Percentiles rank a stretch among this genome's conserved stretches.
Conservation (phyloP, 148 eudicot species). For the Bassia scoparia region DNA sequence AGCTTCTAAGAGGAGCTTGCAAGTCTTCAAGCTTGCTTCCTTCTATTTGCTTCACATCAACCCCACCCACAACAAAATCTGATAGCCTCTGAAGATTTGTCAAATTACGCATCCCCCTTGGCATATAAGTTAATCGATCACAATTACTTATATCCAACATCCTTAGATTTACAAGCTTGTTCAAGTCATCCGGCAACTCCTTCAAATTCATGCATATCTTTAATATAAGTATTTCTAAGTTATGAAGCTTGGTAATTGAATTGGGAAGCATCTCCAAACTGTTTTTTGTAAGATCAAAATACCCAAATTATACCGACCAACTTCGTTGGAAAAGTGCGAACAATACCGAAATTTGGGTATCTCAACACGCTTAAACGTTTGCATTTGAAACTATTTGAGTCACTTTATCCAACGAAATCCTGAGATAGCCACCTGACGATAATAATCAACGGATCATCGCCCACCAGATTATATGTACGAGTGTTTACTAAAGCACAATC, state of each 20-base stretch:
- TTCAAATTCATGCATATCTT: background rate
- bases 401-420: background rate
- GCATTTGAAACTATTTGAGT: background rate
- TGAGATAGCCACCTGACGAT: background rate
- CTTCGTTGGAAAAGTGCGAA: conserved; percentile 5
- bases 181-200: conserved; percentile 22
- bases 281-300: conserved; percentile 20
- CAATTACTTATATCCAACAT: background rate
- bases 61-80: background rate
- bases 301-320: conserved; percentile 30
- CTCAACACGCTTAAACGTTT: conserved; percentile 20
- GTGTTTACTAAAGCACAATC: background rate
- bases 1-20: background rate
- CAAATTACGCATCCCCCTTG: conserved; percentile 18
- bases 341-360: background rate
- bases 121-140: conserved; percentile 12
- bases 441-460: no score
- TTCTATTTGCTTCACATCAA: background rate
- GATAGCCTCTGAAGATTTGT: conserved; percentile 10
- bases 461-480: no score
- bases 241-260: conserved; percentile 23
- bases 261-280: background rate
- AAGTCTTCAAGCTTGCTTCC: background rate
- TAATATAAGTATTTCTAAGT: conserved; percentile 24
- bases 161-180: conserved; percentile 24